Percentiles rank a stretch among this genome's conserved stretches.
phyloP scores from a whole-genome alignment of 441 rosid species.

The Jatropha multifida region DNA sequence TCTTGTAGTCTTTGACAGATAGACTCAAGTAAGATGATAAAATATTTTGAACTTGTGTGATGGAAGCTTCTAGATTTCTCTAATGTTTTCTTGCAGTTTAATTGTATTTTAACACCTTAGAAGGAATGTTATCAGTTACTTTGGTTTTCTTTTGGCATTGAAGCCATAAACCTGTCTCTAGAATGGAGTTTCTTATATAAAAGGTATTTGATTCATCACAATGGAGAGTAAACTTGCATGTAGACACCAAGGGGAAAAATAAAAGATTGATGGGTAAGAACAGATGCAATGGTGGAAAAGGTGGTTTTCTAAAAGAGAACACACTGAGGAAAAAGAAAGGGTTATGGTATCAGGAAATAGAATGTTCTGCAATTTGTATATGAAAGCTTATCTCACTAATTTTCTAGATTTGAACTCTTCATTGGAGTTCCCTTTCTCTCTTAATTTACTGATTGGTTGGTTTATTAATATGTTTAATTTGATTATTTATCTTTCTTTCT shows the following conservation, averaged over 20 bases:
- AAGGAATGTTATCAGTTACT: not conserved
- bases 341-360: not conserved
- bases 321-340: not conserved
- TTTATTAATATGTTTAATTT: not conserved
- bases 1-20: not conserved
- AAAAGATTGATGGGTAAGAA: not conserved
- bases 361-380: not conserved
- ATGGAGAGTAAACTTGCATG: not conserved
- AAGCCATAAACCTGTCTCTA: not conserved
- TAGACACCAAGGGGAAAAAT: not conserved
- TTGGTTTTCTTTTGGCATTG: not conserved
- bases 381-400: not conserved
- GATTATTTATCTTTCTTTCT: conserved; percentile 17
- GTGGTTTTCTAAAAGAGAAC: no score
- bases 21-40: not conserved
- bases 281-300: not conserved
- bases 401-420: conserved; percentile 7
- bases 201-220: not conserved
- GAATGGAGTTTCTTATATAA: not conserved
- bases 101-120: not conserved
- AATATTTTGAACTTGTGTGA: not conserved
- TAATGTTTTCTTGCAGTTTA: not conserved
- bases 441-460: not conserved
- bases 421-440: not conserved
- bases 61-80: not conserved